phyloP scores from a whole-genome alignment of 2,329 filamentous ascomycete genomes.

The Penicillium sp. region DNA sequence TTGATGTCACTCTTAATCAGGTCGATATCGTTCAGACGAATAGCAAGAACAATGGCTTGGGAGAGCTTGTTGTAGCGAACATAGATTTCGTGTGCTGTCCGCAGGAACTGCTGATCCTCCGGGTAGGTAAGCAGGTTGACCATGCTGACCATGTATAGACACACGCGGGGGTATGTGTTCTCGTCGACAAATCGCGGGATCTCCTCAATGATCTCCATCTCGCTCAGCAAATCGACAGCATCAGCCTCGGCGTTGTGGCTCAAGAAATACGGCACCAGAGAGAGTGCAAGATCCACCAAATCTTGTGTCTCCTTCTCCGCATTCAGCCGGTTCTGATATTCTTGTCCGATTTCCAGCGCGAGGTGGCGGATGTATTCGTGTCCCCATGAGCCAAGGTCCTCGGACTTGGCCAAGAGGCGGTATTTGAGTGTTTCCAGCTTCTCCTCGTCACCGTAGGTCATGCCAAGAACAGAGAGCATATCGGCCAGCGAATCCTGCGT shows the following conservation, averaged over 20 bases:
- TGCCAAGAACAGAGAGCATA: constrained; percentile 92
- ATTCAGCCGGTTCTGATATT: constrained; percentile 80
- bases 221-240: constrained; percentile 92
- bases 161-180: constrained; percentile 87
- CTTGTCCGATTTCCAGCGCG: constrained; percentile 90
- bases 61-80: constrained; percentile 86
- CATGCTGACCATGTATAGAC: constrained; percentile 98
- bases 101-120: constrained; percentile 92
- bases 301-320: constrained; percentile 80
- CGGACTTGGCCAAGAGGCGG: constrained; percentile 78
- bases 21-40: constrained; percentile 79
- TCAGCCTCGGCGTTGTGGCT: constrained; percentile 98
- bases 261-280: constrained; percentile 87
- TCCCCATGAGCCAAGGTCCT: constrained; percentile 94
- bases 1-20: constrained; percentile 79
- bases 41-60: constrained; percentile 89
- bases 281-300: constrained; percentile 73
- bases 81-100: constrained; percentile 89
- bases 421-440: constrained; percentile 95
- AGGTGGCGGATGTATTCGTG: constrained; percentile 97
- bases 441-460: constrained; percentile 98
- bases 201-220: constrained; percentile 93
- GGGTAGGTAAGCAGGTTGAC: constrained; percentile 95
- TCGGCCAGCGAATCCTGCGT: constrained; percentile 72
- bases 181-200: constrained; percentile 86